Evolutionary conservation across 176 grass and related monocot species (phyloP), one percentile per base, ranked within the genome.

Genomic region (Ananas comosus): DNA sequence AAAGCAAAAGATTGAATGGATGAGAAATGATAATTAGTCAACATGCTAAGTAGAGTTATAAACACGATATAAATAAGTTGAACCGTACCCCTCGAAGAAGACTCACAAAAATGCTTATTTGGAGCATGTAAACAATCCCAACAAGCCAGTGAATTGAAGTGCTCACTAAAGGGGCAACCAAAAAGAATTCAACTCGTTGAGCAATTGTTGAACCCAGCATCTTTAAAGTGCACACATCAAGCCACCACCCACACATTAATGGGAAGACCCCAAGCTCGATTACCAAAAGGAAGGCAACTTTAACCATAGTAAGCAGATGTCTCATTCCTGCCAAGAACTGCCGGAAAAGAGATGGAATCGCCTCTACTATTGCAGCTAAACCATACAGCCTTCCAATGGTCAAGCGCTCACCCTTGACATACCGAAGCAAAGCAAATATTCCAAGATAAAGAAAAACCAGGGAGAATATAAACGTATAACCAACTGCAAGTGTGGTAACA

Each of bases 251-350:
- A 10, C 95, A 99, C 95, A 99, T 86, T 18, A 99, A 86, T 17
- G 95, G 95, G 76, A 99, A 99, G n/a, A 99, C 89, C 19, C 95
- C 90, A 9, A 99, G 85, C 70, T 99, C 95, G 80, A 99, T 99
- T 53, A 99, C 90, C 67, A 99, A 61, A 70, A 99, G 85, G 70
- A 99, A 94, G 22, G 95, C 90, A 79, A 99, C 95, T 73, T 99
- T 99, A 57, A 94, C 72, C 90, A 99, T 99, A 59, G 87, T 94
- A 87, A 99, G 90, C 42, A 99, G 66, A 84, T 99, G 90, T 82
- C 84, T 94, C 86, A 99, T 88, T 64, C 80, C 95, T 69, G 78
- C 78, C 49, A 94, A 77, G 71, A 94, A 91, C 66, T 99, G 95
- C 13, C 82, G 87, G 80, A 87, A 88, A 10, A 99, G 75, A 80